Base-by-base conservation (phyloP, 495 filamentous ascomycete genomes). In the Aspergillus biplanus region DNA sequence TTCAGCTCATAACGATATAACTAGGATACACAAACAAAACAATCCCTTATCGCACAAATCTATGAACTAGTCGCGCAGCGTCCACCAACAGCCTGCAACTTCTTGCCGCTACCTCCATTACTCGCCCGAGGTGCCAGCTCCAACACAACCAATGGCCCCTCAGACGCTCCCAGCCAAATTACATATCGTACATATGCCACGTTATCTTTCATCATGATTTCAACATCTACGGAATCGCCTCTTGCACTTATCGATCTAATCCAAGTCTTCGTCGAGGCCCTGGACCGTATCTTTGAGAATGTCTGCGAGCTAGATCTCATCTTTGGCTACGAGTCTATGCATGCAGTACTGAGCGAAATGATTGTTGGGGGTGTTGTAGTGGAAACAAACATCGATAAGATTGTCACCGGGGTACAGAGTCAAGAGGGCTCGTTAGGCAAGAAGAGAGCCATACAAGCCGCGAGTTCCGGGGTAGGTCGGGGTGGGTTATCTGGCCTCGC, bases 111-210 rank as follows among this genome's bases (percentile, higher is more conserved):
- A 3, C 89, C 89, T 5, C 89, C 89, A 0, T 78, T 91, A 16
- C 86, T 91, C 57, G 83, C 86, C 9, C 82, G 82, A 58, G 83
- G 83, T 64, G 86, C 90, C 65, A 82, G 87, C 33, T 83, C 89
- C 58, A 69, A 70, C 57, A 69, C 75, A 44, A 76, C 77, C 63
- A 80, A 81, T 70, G 86, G 82, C 5, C 86, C 91, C 72, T 91
- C 89, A 69, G 95, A 97, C 74, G 87, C 91, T 7, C 96, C 96
- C 21, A 91, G 91, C n/a, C 90, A 97, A 63, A 89, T 99, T 18
- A 97, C 96, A 27, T 99, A 99, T 85, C 93, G 95, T 9, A 91
- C 96, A 85, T 99, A 98, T 68, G 95, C 95, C 5, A 99, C 95
- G 0, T 89, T 99, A 33, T 97, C 96, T 73, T 99, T 99, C 80